phyloP scores from a whole-genome alignment of 108 stramenopile genomes.

The Stephanodiscus triporus region DNA sequence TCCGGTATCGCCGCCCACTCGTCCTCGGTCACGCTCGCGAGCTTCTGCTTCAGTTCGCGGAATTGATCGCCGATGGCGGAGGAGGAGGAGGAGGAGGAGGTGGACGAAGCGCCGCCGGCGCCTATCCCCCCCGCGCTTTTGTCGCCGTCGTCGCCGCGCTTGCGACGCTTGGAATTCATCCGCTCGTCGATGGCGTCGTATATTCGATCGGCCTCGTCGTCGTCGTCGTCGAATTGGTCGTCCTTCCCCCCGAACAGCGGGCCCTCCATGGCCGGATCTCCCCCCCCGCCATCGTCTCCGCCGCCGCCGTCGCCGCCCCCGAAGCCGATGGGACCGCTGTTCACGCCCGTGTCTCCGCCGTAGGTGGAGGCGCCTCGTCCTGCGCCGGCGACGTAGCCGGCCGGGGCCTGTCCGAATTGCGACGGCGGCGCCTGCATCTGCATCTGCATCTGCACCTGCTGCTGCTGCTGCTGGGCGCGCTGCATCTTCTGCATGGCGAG shows the following conservation, averaged over 20 bases:
- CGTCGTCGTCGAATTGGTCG: slow-evolving; percentile 90
- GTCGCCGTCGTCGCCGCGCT: slow-evolving; percentile 27
- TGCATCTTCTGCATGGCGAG: slow-evolving; percentile 50
- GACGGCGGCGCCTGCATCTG: background rate
- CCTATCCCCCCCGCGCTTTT: slow-evolving; percentile 19
- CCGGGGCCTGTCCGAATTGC: slow-evolving; percentile 75
- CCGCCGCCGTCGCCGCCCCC: slow-evolving; percentile 10
- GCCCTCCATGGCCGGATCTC: slow-evolving; percentile 28
- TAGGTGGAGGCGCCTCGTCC: slow-evolving; percentile 68
- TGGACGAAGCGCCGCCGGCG: slow-evolving; percentile 27
- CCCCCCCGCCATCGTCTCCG: slow-evolving; percentile 35
- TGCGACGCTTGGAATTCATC: slow-evolving; percentile 80
- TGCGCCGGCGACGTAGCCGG: slow-evolving; percentile 85
- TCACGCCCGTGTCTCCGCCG: slow-evolving; percentile 40
- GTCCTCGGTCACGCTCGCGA: slow-evolving; percentile 85
- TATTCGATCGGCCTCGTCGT: slow-evolving; percentile 95
- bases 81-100: no score
- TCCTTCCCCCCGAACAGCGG: slow-evolving; percentile 43
- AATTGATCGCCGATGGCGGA: slow-evolving; percentile 93
- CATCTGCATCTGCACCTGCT: no score
- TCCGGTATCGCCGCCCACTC: slow-evolving; percentile 98
- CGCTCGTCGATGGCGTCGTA: slow-evolving; percentile 97
- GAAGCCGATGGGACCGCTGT: slow-evolving; percentile 35
- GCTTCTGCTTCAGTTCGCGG: slow-evolving; percentile 91
- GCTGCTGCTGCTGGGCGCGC: slow-evolving; percentile 45